Evolutionary conservation across 2,329 filamentous ascomycete species (phyloP), one percentile per base, ranked within the genome.

Genomic region (Scytalidium sp.): DNA sequence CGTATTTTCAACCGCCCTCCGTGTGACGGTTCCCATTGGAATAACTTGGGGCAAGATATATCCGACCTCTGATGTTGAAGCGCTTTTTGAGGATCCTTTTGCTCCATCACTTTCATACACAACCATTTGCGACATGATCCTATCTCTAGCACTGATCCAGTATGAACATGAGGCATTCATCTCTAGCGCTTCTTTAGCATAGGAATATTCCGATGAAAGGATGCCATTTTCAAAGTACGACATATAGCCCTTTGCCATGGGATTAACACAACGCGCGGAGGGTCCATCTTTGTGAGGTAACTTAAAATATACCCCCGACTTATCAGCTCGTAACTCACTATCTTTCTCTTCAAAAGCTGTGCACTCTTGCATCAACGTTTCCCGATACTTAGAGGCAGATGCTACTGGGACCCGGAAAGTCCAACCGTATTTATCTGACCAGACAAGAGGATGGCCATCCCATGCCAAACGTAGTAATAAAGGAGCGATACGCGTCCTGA

Each of bases 101-200:
- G 60, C 61, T 19, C 59, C 72, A 55, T 95, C 84, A 27, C 84
- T 75, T 51, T 91, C 78, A 64, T 96, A 97, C 1, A 99, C 88
- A 2, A 96, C 92, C 78, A 97, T 89, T 64, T 99, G 94, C n/a
- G 86, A 88, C 78, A 75, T 93, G 69, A 99, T 99, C 45, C 94
- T 79, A 63, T 96, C 90, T 54, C 94, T 81, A 15, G 94, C 92
- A 62, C 90, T 96, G 60, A 99, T 97, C 94, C 95, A 99, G 69
- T 99, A 99, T 1, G 93, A 97, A 66, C 95, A 99, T 0, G 91
- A 96, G 0, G 94, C 91, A 60, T 99, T 99, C 94, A 99, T 99
- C 60, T 97, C 88, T 41, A 99, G 74, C 0, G 95, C 94, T 66
- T 96, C 91, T 64, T 95, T 97, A 0, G 94, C 94, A 61, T 97